These are phyloP conservation scores for Neoarthrinium moseri DNA, from an alignment of 2,329 filamentous ascomycete species.

Conservation along the genomic window DNA sequence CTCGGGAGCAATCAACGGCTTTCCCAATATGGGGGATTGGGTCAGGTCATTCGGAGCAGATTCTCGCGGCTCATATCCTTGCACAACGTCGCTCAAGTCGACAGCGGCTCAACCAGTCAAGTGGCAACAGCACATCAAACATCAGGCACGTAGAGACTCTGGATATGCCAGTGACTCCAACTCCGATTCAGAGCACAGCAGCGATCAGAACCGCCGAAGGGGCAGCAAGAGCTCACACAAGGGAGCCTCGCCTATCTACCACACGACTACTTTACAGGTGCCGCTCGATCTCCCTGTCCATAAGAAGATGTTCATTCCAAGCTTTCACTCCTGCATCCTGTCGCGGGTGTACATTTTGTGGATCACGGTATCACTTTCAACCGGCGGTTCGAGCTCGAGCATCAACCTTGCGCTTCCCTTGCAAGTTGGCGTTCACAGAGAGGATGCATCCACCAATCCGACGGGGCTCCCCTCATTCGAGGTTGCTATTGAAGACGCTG, in stretches of 20 bases:
- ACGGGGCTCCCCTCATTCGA: slow-evolving; percentile 49
- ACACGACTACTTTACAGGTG: slow-evolving; percentile 43
- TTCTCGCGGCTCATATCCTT: slow-evolving; percentile 45
- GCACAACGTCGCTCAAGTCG: slow-evolving; percentile 39
- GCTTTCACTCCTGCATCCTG: slow-evolving; percentile 57
- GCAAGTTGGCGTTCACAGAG: slow-evolving; percentile 45
- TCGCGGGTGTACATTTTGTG: slow-evolving; percentile 55
- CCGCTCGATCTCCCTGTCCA: slow-evolving; percentile 46
- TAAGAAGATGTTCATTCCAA: slow-evolving; percentile 52
- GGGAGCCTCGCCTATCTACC: slow-evolving; percentile 30
- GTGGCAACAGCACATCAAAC: slow-evolving; percentile 40
- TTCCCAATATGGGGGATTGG: slow-evolving; percentile 52
- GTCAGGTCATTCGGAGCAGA: slow-evolving; percentile 34
- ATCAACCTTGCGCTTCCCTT: slow-evolving; percentile 47
- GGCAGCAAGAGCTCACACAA: slow-evolving; percentile 9
- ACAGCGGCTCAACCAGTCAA: slow-evolving; percentile 30
- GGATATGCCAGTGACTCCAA: slow-evolving; percentile 35
- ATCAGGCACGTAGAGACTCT: slow-evolving; percentile 45
- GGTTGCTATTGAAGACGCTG: slow-evolving; percentile 43
- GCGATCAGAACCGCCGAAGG: slow-evolving; percentile 1
- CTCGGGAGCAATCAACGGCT: slow-evolving; percentile 39
- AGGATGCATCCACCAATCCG: slow-evolving; percentile 18
- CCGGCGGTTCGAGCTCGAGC: slow-evolving; percentile 39
- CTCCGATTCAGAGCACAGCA: slow-evolving; percentile 29
- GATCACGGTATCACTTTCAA: slow-evolving; percentile 37